Base-by-base conservation (phyloP, 495 filamentous ascomycete genomes). In the Tirmania nivea region DNA sequence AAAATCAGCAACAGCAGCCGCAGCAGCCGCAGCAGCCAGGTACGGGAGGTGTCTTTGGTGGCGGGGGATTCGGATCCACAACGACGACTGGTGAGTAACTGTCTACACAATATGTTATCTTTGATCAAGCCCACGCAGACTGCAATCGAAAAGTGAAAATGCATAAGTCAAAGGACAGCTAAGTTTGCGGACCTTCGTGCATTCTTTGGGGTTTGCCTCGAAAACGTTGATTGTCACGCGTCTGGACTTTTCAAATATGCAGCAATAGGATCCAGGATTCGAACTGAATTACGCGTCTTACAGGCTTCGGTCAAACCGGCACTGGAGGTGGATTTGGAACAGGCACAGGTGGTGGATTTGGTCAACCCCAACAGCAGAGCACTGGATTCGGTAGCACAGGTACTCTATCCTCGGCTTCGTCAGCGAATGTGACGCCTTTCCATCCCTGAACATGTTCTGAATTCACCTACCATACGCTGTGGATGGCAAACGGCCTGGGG, bases 1-100 rank as follows among this genome's bases (percentile, higher is more conserved):
- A 31, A 71, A 70, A 34, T 74, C 81, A 63, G 76, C 77, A 1
- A 31, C 53, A 56, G 71, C 16, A 78, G 69, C n/a, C n/a, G n/a
- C 63, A 75, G 69, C 59, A 74, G 71, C 56, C 65, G 61, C 55
- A 64, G 67, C 37, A 68, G 51, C 51, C 49, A 16, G 16, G 17
- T 55, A 62, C 19, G 6, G 56, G 51, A 48, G 65, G 71, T 60
- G 71, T 73, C 62, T 78, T 79, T 59, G 76, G 76, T 57, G 66
- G 70, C 61, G 71, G 72, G 71, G 73, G 70, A 71, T 77, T 69
- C 69, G 75, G 68, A 62, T 63, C 63, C 34, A 35, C 60, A 48
- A 47, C 61, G 10, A 49, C 49, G 34, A 39, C 61, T 58, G 61
- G 64, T 63, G 58, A 60, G 65, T 68, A 56, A 21, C 50, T 14